Conservation (phyloP, 805 yeast species). For the Limtongia smithiae region DNA sequence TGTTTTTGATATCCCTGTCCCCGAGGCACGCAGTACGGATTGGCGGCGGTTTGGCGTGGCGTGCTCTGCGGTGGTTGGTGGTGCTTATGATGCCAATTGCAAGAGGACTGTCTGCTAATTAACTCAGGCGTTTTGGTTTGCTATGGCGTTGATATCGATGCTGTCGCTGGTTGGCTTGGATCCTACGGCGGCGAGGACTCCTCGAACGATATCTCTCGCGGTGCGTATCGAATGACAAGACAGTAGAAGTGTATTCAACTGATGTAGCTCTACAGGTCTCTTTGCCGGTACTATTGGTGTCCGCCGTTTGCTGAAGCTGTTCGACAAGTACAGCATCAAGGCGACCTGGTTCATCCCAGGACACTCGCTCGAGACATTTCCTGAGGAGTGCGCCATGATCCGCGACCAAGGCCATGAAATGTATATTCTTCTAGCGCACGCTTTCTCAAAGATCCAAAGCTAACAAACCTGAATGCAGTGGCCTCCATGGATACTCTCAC, state of each 20-base stretch:
- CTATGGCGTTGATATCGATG: slow-evolving; percentile 42
- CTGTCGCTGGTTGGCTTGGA: slow-evolving; percentile 42
- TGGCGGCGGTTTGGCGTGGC: too few species aligned
- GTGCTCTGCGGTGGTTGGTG: too few species aligned
- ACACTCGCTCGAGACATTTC: slow-evolving; percentile 42
- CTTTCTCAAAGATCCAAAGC: too few species aligned
- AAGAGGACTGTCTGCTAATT: too few species aligned
- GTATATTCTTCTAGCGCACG: too few species aligned
- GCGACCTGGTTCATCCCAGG: slow-evolving; percentile 43
- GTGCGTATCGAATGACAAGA: slow-evolving; percentile 9
- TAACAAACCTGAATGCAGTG: too few species aligned
- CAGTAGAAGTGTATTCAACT: background rate
- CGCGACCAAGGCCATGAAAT: slow-evolving; percentile 41
- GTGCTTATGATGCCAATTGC: background rate
- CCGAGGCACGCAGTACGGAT: too few species aligned
- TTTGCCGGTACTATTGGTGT: slow-evolving; percentile 42
- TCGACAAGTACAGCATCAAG: slow-evolving; percentile 39
- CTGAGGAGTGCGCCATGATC: slow-evolving; percentile 39
- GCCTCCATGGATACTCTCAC: slow-evolving; percentile 42
- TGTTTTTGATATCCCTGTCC: background rate
- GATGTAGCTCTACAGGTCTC: slow-evolving; percentile 22
- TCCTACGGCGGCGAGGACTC: slow-evolving; percentile 42
- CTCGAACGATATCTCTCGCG: slow-evolving; percentile 40
- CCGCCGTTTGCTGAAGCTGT: slow-evolving; percentile 38
- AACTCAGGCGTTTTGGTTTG: slow-evolving; percentile 37